These are phyloP conservation scores for Russula sp. DNA, from an alignment of 768 basidiomycete species.

Conservation along the genomic window DNA sequence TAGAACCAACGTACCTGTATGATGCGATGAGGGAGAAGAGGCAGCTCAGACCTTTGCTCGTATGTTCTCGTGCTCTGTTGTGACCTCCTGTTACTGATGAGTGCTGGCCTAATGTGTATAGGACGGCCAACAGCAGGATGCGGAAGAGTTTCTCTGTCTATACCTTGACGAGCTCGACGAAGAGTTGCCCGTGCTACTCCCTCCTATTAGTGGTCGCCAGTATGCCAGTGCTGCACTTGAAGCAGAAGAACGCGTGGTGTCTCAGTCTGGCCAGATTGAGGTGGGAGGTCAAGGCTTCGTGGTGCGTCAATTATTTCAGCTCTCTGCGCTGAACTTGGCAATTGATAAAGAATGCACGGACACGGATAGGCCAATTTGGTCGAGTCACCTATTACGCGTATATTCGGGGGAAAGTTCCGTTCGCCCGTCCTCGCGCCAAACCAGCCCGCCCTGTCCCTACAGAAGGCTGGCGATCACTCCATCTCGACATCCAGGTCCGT, in stretches of 20 bases:
- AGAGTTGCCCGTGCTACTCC: background rate
- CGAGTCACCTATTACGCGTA: background rate
- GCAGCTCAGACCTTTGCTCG: conserved; percentile 88
- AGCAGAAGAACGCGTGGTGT: background rate
- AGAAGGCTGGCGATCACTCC: conserved; percentile 83
- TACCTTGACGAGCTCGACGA: background rate
- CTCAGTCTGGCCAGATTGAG: background rate
- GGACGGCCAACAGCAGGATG: background rate
- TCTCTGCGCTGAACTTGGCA: background rate
- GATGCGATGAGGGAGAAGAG: conserved; percentile 93
- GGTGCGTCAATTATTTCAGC: background rate
- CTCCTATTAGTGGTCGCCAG: background rate
- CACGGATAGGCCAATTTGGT: background rate
- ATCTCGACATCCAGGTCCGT: conserved; percentile 78
- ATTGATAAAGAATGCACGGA: background rate
- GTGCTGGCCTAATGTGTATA: conserved; percentile 11
- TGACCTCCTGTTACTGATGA: background rate
- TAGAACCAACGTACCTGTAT: conserved; percentile 83
- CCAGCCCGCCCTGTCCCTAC: conserved; percentile 76
- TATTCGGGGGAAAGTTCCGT: conserved; percentile 47
- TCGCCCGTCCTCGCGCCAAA: conserved; percentile 77
- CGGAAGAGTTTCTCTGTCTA: background rate
- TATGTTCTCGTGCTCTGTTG: conserved; percentile 39
- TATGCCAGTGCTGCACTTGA: background rate
- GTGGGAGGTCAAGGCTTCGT: background rate